Conservation (phyloP, 2,329 filamentous ascomycete genomes). For the Colletotrichum sp. region DNA sequence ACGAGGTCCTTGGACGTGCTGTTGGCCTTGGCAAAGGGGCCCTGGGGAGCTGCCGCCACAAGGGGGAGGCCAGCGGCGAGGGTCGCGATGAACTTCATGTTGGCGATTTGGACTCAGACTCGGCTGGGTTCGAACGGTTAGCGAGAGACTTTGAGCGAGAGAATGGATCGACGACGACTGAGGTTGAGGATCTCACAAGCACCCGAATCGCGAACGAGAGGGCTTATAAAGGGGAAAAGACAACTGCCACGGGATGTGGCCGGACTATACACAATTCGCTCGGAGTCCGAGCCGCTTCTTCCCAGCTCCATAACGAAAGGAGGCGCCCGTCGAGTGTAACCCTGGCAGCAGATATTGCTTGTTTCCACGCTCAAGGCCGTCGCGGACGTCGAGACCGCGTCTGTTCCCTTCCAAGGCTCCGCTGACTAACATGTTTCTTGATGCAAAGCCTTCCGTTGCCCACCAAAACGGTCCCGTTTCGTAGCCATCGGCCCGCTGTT, state of each 20-base stretch:
- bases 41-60: slow-evolving; percentile 3
- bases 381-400: not conserved
- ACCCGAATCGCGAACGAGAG: not conserved
- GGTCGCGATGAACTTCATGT: slow-evolving; percentile 8
- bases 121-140: not conserved
- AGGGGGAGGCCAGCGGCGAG: slow-evolving; percentile 9
- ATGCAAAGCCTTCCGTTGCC: not conserved
- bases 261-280: not conserved
- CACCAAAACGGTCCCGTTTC: not conserved
- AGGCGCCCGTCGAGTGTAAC: not conserved
- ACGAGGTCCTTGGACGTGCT: not conserved
- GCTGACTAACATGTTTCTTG: not conserved
- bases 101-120: not conserved
- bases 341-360: not conserved
- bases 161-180: not conserved
- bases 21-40: not conserved
- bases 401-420: not conserved
- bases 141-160: not conserved
- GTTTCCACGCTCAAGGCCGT: not conserved
- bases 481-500: not conserved
- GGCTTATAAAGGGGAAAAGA: not conserved
- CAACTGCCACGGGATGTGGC: not conserved
- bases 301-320: not conserved
- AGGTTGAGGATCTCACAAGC: not conserved
- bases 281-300: slow-evolving; percentile 3